phyloP scores from a whole-genome alignment of 192 early-diverging fungal species.

The Chytriomyces hyalinus region DNA sequence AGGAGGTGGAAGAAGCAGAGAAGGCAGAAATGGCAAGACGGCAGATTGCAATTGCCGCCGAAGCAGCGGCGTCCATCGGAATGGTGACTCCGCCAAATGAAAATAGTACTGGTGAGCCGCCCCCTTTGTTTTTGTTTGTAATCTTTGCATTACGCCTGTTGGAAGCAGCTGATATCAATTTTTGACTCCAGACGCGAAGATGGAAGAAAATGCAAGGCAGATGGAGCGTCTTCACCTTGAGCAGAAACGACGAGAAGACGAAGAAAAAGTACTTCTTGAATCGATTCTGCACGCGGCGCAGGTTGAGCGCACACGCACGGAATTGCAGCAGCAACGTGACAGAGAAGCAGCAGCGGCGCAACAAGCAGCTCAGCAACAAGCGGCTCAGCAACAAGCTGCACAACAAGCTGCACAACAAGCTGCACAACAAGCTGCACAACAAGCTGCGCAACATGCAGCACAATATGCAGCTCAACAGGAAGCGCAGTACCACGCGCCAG shows the following conservation, averaged over 20 bases:
- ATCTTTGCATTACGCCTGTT: not conserved
- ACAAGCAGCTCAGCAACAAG: not conserved
- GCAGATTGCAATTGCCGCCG: not conserved
- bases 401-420: slow-evolving; percentile 78
- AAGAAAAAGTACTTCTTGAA: not conserved
- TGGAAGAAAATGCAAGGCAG: slow-evolving; percentile 1
- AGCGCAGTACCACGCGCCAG: no score
- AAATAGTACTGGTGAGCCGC: not conserved
- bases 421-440: slow-evolving; percentile 85
- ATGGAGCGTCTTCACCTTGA: not conserved
- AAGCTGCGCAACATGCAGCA: slow-evolving; percentile 26
- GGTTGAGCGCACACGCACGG: not conserved
- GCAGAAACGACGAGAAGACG: slow-evolving; percentile 9
- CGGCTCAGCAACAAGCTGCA: slow-evolving; percentile 78
- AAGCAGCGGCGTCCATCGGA: no score
- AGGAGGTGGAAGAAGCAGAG: slow-evolving; percentile 57
- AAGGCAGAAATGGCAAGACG: slow-evolving; percentile 13
- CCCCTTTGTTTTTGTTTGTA: not conserved
- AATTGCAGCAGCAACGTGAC: slow-evolving; percentile 58
- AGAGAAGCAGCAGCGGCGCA: slow-evolving; percentile 73
- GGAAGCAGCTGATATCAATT: not conserved
- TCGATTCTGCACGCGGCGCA: not conserved
- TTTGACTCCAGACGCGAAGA: no score
- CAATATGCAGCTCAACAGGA: not conserved
- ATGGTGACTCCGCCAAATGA: no score